phyloP scores from a whole-genome alignment of 768 basidiomycete genomes.

The Pleurotus tuoliensis region DNA sequence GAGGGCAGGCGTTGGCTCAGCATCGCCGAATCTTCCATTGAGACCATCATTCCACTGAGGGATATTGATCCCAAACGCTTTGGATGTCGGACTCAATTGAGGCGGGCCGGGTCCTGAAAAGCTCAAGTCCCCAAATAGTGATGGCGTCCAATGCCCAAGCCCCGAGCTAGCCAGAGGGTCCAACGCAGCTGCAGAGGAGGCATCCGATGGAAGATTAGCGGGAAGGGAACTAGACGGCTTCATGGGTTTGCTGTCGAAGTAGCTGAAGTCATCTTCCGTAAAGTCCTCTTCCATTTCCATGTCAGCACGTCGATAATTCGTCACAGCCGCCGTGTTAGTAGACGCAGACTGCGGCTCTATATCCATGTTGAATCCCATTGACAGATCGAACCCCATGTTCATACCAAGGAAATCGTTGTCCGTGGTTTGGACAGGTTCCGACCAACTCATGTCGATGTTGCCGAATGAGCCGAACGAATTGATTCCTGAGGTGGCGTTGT shows the following conservation, averaged over 20 bases:
- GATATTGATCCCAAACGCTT: not conserved
- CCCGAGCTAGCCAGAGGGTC: slow-evolving; percentile 15
- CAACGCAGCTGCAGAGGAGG: not conserved
- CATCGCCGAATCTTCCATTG: slow-evolving; percentile 25
- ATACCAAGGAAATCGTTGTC: slow-evolving; percentile 41
- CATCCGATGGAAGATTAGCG: not conserved
- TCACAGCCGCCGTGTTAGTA: slow-evolving; percentile 28
- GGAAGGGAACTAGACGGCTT: slow-evolving; percentile 9
- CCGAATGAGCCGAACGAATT: slow-evolving; percentile 40
- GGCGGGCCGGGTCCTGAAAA: slow-evolving; percentile 8
- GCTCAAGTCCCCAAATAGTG: slow-evolving; percentile 19
- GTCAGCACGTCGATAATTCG: slow-evolving; percentile 20
- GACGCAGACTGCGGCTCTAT: slow-evolving; percentile 18
- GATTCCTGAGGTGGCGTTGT: slow-evolving; percentile 7
- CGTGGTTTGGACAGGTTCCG: slow-evolving; percentile 43
- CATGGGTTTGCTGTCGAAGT: slow-evolving; percentile 64
- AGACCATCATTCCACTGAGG: slow-evolving; percentile 21
- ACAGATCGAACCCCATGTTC: slow-evolving; percentile 24
- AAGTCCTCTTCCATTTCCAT: slow-evolving; percentile 61
- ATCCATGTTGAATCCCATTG: slow-evolving; percentile 25
- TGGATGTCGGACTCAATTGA: slow-evolving; percentile 19
- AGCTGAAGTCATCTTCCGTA: slow-evolving; percentile 87
- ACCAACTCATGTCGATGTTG: slow-evolving; percentile 36
- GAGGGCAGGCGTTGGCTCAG: slow-evolving; percentile 32
- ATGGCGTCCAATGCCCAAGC: slow-evolving; percentile 29